A percentile compares a stretch with the other conserved stretches of the same genome.
Conservation (phyloP, 495 filamentous ascomycete species). For the Hypomontagnella monticulosa region DNA sequence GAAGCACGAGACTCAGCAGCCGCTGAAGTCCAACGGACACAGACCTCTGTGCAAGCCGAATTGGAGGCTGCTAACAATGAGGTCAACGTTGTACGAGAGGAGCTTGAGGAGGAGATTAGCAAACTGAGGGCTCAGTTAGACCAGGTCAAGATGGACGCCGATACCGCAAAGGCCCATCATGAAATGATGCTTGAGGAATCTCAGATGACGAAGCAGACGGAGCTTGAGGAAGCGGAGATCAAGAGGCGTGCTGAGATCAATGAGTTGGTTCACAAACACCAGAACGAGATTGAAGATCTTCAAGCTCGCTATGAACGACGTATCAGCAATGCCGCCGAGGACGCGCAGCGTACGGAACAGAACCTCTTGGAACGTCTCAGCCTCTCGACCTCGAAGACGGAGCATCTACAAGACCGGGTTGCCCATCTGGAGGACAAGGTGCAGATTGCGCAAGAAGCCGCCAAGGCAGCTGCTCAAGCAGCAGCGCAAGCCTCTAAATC, state of each 20-base stretch:
- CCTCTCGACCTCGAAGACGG: slow-evolving; percentile 79
- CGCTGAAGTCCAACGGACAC: slow-evolving; percentile 79
- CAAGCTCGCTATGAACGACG: slow-evolving; percentile 77
- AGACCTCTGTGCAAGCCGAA: slow-evolving; percentile 80
- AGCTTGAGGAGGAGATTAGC: slow-evolving; percentile 76
- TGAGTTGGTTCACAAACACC: slow-evolving; percentile 74
- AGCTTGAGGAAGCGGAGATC: slow-evolving; percentile 69
- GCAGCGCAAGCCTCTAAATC: slow-evolving; percentile 84
- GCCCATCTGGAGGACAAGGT: slow-evolving; percentile 87
- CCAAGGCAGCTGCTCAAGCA: slow-evolving; percentile 84
- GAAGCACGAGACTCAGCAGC: slow-evolving; percentile 80
- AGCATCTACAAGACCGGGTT: slow-evolving; percentile 83
- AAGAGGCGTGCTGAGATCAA: slow-evolving; percentile 66
- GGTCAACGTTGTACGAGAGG: slow-evolving; percentile 78
- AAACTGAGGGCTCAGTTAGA: slow-evolving; percentile 76
- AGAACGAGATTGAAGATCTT: slow-evolving; percentile 73
- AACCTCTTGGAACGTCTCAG: slow-evolving; percentile 75
- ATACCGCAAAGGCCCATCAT: slow-evolving; percentile 75
- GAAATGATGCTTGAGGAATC: slow-evolving; percentile 83
- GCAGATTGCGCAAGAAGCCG: slow-evolving; percentile 89
- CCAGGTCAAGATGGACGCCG: slow-evolving; percentile 73
- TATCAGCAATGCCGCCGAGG: slow-evolving; percentile 74
- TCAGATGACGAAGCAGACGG: slow-evolving; percentile 66
- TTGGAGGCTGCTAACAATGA: slow-evolving; percentile 83
- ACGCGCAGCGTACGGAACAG: slow-evolving; percentile 73